Percentiles rank a stretch among this genome's conserved stretches.
Evolutionary conservation across 768 basidiomycete genomes (phyloP).

Genomic region (Leccinum pellstonianum): DNA sequence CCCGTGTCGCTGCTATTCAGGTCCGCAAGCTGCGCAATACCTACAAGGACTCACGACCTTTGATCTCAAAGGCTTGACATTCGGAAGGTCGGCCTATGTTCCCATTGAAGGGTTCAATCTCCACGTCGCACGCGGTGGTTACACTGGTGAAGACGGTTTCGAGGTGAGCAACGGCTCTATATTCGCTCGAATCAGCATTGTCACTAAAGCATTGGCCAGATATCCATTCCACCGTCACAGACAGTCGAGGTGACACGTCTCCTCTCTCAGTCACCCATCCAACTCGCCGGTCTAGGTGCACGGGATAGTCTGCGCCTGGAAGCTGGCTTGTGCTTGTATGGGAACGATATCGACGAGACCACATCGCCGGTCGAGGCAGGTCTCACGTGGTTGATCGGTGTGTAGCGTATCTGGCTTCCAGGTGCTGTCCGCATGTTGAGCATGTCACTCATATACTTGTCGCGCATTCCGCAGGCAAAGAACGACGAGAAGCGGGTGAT

Average conservation of each 20-base stretch:
- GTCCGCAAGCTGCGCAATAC: conserved; percentile 79
- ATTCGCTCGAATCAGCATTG: not conserved
- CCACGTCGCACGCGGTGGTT: conserved; percentile 92
- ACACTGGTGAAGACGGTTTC: conserved; percentile 98
- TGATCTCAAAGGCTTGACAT: conserved; percentile 72
- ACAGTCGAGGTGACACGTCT: conserved; percentile 67
- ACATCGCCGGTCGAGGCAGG: conserved; percentile 90
- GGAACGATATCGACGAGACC: conserved; percentile 86
- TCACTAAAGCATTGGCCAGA: conserved; percentile 42
- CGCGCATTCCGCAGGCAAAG: conserved; percentile 59
- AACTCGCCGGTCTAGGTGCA: conserved; percentile 87
- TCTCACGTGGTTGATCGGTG: conserved; percentile 90
- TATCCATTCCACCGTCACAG: conserved; percentile 81
- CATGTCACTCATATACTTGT: not conserved
- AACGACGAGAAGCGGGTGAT: conserved; percentile 61
- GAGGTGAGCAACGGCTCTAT: conserved; percentile 51
- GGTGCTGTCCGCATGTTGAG: not conserved
- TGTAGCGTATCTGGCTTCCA: conserved; percentile 34
- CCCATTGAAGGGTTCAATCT: conserved; percentile 60
- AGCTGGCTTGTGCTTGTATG: conserved; percentile 96
- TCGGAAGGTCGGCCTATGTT: conserved; percentile 81
- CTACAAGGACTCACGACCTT: conserved; percentile 75
- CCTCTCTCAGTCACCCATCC: conserved; percentile 63
- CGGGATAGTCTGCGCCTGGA: conserved; percentile 93
- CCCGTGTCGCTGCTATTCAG: conserved; percentile 33